Evolutionary conservation across 202 grass and related monocot species (phyloP).

Genomic region (Digitaria exilis): DNA sequence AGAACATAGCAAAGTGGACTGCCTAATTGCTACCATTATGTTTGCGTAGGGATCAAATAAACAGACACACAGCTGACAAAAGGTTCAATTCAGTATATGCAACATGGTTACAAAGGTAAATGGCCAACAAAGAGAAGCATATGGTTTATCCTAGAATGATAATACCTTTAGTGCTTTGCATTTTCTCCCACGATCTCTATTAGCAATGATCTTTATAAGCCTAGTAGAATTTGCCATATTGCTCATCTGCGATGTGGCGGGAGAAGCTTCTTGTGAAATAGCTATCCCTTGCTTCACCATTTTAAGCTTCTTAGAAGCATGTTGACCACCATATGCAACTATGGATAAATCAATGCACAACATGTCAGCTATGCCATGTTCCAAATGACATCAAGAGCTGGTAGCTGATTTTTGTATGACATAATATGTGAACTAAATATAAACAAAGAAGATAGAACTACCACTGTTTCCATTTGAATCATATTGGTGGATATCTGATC

Average conservation of each 20-base stretch:
- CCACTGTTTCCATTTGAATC: slow-evolving; percentile 72
- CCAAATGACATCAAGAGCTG: slow-evolving; percentile 33
- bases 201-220: slow-evolving; percentile 78
- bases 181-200: slow-evolving; percentile 69
- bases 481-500: slow-evolving; percentile 68
- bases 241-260: slow-evolving; percentile 75
- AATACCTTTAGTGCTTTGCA: slow-evolving; percentile 72
- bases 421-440: slow-evolving; percentile 4
- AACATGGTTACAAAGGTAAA: slow-evolving; percentile 16
- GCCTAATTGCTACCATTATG: slow-evolving; percentile 10
- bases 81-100: background rate
- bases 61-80: background rate
- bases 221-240: slow-evolving; percentile 78
- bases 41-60: slow-evolving; percentile 24
- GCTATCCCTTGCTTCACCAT: slow-evolving; percentile 61
- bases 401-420: slow-evolving; percentile 15
- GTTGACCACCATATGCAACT: slow-evolving; percentile 75
- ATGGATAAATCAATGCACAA: slow-evolving; percentile 41
- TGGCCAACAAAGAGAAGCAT: slow-evolving; percentile 25
- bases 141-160: slow-evolving; percentile 10
- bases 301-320: slow-evolving; percentile 80
- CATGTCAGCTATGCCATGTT: slow-evolving; percentile 23
- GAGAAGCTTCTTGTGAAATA: slow-evolving; percentile 60
- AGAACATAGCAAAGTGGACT: slow-evolving; percentile 13
- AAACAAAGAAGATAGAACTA: slow-evolving; percentile 41